Base-by-base conservation (phyloP, 2,329 filamentous ascomycete genomes). In the Fusarium pseudoanthophilum region DNA sequence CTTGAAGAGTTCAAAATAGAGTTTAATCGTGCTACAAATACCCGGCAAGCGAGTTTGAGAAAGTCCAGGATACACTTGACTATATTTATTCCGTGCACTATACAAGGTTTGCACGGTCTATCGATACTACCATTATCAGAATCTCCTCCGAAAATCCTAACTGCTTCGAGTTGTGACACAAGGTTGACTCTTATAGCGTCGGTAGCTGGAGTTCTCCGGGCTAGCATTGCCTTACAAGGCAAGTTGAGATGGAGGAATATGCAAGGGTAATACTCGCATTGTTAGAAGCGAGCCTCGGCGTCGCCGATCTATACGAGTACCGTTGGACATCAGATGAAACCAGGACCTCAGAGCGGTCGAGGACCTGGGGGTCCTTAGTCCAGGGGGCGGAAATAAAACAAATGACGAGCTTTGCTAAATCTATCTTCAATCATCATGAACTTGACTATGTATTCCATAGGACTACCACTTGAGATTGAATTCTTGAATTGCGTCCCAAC, bases 1-100 rank as follows among this genome's bases (percentile, higher is more conserved):
- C 34, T 37, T 28, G 18, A 24, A 36, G 63, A 26, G 30, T 18
- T 28, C 28, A 51, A 71, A 71, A 71, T 73, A 71, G 46, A 73
- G 65, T 72, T 72, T 36, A 36, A 58, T 51, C 45, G 34, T 70
- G 70, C 49, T 58, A 66, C 69, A 70, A 46, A 42, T 36, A 39
- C 28, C 26, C 14, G 34, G 24, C 32, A 48, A 73, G 70, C 70
- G 70, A 71, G 70, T 73, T 72, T 72, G 52, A 67, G 51, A 72
- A 57, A 55, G 45, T 32, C 37, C 24, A 45, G 59, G 69, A 52
- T 56, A n/a, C 16, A 43, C 46, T 21, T 37, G 45, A 21, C 45
- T 49, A 60, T 53, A 61, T 39, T 57, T 55, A n/a, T 39, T 60
- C 56, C 46, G 56, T 49, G 32, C 24, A 45, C 53, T 28, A 32